Evolutionary conservation across 305 asterid genomes (phyloP).

Genomic region (Fraxinus platypoda): DNA sequence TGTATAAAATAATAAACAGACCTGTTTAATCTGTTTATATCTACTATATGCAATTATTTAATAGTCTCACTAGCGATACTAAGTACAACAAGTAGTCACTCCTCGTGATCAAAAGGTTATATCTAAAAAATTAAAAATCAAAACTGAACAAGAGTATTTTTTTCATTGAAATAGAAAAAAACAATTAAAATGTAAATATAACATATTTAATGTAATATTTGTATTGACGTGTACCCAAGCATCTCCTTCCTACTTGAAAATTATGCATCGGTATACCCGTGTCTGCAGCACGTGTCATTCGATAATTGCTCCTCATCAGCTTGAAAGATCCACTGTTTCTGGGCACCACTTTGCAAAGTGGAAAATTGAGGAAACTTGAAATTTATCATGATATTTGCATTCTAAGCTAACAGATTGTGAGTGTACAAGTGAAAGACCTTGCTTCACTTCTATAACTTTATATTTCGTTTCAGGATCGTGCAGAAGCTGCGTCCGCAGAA

Average conservation of each 20-base stretch:
- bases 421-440: background rate
- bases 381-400: background rate
- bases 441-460: background rate
- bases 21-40: background rate
- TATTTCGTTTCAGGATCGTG: constrained; percentile 61
- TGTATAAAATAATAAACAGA: background rate
- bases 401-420: background rate
- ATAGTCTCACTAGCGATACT: background rate
- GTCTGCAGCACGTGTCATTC: background rate
- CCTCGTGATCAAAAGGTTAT: background rate
- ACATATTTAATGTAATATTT: background rate
- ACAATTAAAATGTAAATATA: background rate
- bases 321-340: background rate
- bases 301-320: background rate
- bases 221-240: background rate
- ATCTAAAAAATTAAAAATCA: background rate
- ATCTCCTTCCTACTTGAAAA: background rate
- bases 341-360: background rate
- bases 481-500: constrained; percentile 77
- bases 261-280: background rate
- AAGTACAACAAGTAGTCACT: background rate
- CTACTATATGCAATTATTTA: background rate
- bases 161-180: background rate
- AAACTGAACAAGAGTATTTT: background rate
- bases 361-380: background rate